Evolutionary conservation across 1,139 yeast genomes (phyloP), one percentile per base, ranked within the genome.

Genomic region (Kodamaea derodonti): DNA sequence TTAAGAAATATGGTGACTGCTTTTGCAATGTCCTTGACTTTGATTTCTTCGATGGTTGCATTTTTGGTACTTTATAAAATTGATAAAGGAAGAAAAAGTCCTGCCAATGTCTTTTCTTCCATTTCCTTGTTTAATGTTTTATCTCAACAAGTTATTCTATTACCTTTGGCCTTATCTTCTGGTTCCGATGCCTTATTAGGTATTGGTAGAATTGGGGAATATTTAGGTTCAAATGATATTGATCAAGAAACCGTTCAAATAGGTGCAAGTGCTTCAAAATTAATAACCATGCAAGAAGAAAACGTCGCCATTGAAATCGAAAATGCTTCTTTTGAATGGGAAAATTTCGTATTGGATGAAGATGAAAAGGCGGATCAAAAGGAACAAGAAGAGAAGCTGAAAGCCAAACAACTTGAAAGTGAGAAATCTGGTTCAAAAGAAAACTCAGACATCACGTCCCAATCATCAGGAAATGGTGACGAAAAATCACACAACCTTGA

Each of bases 51-150:
- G 3, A 69, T 84, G 73, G 67, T 80, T 2, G 73, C 95, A 0
- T 88, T 87, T 51, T 73, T 87, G 44, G 80, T 80, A 0, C 61
- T 84, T 45, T 81, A 80, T 46, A 78, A 72, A 27, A 60, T 79
- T 4, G 49, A 45, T 11, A 34, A 42, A 43, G 58, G 66, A 16
- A 51, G 50, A n/a, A 69, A 77, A 43, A 67, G 69, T 40, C 81
- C 95, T 1, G 90, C 87, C 2, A 63, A 72, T 24, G 78, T 87
- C n/a, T 88, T 88, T 52, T 75, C 96, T 0, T 82, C 95, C 10
- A 65, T 88, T 35, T 74, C 94, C 0, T 69, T 85, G 37, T 88
- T 87, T 65, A 80, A 80, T 46, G 71, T 78, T 24, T 63, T 75
- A 43, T 54, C 78, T 4, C 64, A 62, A 35, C 71, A 65, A 40